phyloP scores from a whole-genome alignment of 2,329 filamentous ascomycete species.

The Cordyceps sp. region DNA sequence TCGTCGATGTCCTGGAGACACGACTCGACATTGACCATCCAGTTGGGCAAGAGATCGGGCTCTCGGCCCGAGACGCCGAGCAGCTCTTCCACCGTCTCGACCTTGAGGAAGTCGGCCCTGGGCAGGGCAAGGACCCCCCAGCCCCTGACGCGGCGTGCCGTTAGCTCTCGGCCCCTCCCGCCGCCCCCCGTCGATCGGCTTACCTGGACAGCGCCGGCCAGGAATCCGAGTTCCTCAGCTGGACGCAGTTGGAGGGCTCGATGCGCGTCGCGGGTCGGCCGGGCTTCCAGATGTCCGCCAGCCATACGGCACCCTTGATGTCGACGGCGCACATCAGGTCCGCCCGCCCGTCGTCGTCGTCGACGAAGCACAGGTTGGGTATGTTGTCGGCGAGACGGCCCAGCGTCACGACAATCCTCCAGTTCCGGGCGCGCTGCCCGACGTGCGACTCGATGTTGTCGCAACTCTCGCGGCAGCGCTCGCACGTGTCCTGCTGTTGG shows the following conservation, averaged over 20 bases:
- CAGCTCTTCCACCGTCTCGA: slow-evolving; percentile 16
- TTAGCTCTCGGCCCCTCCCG: not conserved
- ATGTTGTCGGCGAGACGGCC: slow-evolving; percentile 26
- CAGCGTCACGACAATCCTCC: slow-evolving; percentile 31
- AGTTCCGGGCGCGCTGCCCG: slow-evolving; percentile 25
- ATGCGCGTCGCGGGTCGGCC: slow-evolving; percentile 11
- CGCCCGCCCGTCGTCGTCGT: slow-evolving; percentile 27
- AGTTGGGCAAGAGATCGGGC: no score
- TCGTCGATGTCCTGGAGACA: no score
- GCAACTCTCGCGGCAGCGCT: slow-evolving; percentile 4
- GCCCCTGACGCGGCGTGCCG: slow-evolving; percentile 12
- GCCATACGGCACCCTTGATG: slow-evolving; percentile 28
- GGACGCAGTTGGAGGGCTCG: slow-evolving; percentile 2
- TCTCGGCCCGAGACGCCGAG: no score
- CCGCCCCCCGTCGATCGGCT: not conserved
- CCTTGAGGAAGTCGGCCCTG: slow-evolving; percentile 23
- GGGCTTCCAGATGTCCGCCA: slow-evolving; percentile 34
- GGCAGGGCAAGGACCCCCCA: slow-evolving; percentile 34
- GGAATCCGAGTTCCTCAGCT: slow-evolving; percentile 13
- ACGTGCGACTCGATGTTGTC: slow-evolving; percentile 14
- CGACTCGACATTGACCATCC: no score
- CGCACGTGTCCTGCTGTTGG: slow-evolving; percentile 1
- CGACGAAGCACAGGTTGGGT: slow-evolving; percentile 34
- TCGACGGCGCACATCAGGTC: slow-evolving; percentile 34
- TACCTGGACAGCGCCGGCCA: slow-evolving; percentile 13